Percentiles rank a stretch among this genome's conserved stretches.
These are phyloP conservation scores for Magnaporthiopsis poae DNA, from an alignment of 2,329 filamentous ascomycete genomes.

Conservation along the genomic window DNA sequence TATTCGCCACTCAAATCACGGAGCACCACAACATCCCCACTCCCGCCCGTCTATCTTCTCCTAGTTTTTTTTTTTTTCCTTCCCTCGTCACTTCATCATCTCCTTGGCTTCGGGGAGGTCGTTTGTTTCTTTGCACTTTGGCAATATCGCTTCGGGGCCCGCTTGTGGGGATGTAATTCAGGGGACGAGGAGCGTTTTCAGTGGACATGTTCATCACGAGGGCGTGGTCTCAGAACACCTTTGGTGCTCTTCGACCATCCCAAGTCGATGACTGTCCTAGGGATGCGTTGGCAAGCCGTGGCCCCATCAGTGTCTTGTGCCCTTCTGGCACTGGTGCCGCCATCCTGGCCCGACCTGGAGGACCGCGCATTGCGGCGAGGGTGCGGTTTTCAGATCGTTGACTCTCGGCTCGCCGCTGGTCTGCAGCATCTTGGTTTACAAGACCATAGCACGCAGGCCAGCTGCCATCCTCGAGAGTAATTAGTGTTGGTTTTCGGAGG, in stretches of 20 bases:
- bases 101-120: constrained; percentile 10
- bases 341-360: not conserved
- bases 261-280: not conserved
- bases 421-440: not conserved
- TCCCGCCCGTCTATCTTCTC: not conserved
- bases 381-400: not conserved
- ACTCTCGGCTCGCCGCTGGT: not conserved
- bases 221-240: not conserved
- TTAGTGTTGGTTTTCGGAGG: not conserved
- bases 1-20: not conserved
- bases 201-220: not conserved
- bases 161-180: constrained; percentile 27
- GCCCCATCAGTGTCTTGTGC: not conserved
- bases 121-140: constrained; percentile 20
- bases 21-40: constrained; percentile 10
- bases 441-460: not conserved
- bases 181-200: constrained; percentile 21
- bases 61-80: constrained; percentile 2
- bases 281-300: not conserved
- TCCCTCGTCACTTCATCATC: constrained; percentile 10
- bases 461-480: not conserved
- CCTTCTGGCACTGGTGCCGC: not conserved
- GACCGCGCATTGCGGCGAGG: not conserved
- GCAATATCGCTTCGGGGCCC: constrained; percentile 21
- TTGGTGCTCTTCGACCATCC: too few relatives aligned